Conservation (phyloP, 805 yeast genomes). For the Ogataea philodendri region DNA sequence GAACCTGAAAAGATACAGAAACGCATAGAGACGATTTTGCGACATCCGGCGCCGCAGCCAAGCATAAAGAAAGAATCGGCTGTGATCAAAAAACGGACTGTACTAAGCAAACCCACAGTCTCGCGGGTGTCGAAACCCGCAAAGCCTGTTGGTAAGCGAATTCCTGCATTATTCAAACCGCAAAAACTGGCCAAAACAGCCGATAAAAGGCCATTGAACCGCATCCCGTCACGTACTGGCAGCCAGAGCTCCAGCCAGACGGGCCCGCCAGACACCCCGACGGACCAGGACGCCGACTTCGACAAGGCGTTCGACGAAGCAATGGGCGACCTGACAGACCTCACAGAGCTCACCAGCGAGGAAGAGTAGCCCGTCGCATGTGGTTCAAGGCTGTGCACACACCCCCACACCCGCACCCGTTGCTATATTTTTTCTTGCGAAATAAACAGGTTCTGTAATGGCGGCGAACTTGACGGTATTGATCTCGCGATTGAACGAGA, state of each 20-base stretch:
- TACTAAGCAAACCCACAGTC: no score
- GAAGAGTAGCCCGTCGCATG: no score
- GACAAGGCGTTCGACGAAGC: conserved; percentile 30
- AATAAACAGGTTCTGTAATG: conserved; percentile 8
- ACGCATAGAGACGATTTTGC: conserved; percentile 10
- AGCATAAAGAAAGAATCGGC: not conserved
- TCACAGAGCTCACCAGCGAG: conserved; percentile 30
- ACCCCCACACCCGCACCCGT: not conserved
- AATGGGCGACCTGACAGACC: conserved; percentile 23
- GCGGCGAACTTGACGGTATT: conserved; percentile 22
- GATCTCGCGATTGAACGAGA: conserved; percentile 24
- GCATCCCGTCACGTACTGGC: no score
- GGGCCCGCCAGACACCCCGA: not conserved
- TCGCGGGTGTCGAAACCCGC: no score
- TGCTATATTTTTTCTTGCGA: conserved; percentile 5
- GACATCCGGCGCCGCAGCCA: not conserved
- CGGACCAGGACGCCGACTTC: conserved; percentile 17
- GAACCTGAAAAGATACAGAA: conserved; percentile 25
- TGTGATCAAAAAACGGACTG: conserved; percentile 5
- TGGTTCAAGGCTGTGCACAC: conserved; percentile 5
- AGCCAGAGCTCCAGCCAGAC: not conserved
- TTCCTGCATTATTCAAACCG: no score
- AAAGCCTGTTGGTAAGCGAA: no score
- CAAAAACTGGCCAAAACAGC: no score
- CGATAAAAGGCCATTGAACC: no score